Conservation (phyloP, 2,329 filamentous ascomycete species). For the Trichoderma sp. region DNA sequence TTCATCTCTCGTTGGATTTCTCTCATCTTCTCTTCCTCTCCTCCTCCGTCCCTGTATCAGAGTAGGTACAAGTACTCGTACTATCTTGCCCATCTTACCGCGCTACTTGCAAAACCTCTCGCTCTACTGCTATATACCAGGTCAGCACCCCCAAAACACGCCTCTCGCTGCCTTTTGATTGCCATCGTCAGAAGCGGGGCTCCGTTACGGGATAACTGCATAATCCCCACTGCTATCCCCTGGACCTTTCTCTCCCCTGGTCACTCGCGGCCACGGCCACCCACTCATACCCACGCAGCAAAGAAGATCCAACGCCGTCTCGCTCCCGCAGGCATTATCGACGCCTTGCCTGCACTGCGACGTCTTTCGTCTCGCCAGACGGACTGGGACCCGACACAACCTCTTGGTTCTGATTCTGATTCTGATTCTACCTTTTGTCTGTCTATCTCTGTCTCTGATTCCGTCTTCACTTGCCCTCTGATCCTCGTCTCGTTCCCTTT, state of each 20-base stretch:
- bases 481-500: not conserved
- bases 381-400: slow-evolving; percentile 22
- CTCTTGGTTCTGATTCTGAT: slow-evolving; percentile 8
- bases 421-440: not conserved
- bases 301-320: slow-evolving; percentile 27
- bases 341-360: slow-evolving; percentile 27
- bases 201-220: slow-evolving; percentile 17
- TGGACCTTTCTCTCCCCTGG: slow-evolving; percentile 15
- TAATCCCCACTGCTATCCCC: slow-evolving; percentile 17
- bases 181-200: slow-evolving; percentile 22
- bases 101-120: not conserved
- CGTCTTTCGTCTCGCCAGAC: slow-evolving; percentile 21
- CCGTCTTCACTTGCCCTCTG: not conserved
- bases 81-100: not conserved
- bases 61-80: not conserved
- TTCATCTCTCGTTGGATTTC: not conserved
- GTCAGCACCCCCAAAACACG: not conserved
- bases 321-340: slow-evolving; percentile 26
- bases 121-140: not conserved
- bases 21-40: not conserved
- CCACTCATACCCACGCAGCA: slow-evolving; percentile 23
- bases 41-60: not conserved
- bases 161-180: slow-evolving; percentile 11
- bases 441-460: not conserved
- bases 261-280: slow-evolving; percentile 14